Percentiles rank a stretch among this genome's conserved stretches.
phyloP scores from a whole-genome alignment of 768 basidiomycete genomes.

The Trametes coccinea region DNA sequence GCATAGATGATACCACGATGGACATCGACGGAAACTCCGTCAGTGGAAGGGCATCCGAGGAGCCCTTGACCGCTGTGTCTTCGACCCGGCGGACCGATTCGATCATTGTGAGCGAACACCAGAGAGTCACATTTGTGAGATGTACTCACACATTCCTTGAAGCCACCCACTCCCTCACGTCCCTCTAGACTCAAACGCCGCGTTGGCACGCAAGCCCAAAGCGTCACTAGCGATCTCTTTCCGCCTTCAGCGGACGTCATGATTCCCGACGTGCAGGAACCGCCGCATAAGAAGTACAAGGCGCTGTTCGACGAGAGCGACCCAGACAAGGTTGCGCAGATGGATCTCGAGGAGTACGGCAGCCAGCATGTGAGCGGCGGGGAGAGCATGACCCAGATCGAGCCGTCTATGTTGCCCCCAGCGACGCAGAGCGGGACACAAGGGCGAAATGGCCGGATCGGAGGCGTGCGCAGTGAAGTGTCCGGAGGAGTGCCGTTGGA shows the following conservation, averaged over 20 bases:
- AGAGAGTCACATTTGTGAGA: not conserved
- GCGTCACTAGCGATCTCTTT: constrained; percentile 25
- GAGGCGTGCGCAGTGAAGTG: constrained; percentile 8
- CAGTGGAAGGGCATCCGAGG: not conserved
- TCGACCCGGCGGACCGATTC: not conserved
- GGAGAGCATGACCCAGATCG: constrained; percentile 33
- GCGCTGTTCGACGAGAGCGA: constrained; percentile 68
- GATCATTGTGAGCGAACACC: not conserved
- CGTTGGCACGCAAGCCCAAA: constrained; percentile 36
- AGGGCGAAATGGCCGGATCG: not conserved
- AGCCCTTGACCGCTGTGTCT: not conserved
- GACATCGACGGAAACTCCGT: constrained; percentile 26
- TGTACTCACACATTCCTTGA: not conserved
- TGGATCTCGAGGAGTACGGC: constrained; percentile 19
- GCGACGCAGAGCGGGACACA: constrained; percentile 17
- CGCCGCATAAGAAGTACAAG: constrained; percentile 68
- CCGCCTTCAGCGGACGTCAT: constrained; percentile 25
- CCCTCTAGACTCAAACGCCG: constrained; percentile 52
- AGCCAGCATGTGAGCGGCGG: constrained; percentile 12
- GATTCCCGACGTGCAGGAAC: constrained; percentile 43
- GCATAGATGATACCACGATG: constrained; percentile 46
- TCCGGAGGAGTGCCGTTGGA: constrained; percentile 27
- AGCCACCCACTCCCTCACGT: constrained; percentile 15
- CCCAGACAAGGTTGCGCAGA: constrained; percentile 42
- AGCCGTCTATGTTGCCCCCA: constrained; percentile 8